phyloP scores from a whole-genome alignment of 2,329 filamentous ascomycete species.

The Fusarium sp. region DNA sequence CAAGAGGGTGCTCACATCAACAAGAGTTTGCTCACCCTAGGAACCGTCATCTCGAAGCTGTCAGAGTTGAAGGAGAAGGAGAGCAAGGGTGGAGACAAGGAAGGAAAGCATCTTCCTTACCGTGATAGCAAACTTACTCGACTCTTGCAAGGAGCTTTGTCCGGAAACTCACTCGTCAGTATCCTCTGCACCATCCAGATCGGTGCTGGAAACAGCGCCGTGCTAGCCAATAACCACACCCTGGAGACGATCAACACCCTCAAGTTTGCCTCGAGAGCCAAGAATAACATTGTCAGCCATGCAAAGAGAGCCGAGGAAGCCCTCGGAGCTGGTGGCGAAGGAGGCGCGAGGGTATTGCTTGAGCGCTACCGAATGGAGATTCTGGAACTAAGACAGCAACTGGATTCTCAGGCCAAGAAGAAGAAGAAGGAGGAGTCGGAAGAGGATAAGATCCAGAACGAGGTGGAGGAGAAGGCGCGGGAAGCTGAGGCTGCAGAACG shows the following conservation, averaged over 20 bases:
- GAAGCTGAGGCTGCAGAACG: constrained; percentile 86
- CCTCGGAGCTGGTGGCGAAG: constrained; percentile 82
- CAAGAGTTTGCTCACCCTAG: constrained; percentile 94
- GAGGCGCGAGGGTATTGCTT: constrained; percentile 85
- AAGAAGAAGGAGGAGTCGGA: constrained; percentile 71
- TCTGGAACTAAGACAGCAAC: constrained; percentile 79
- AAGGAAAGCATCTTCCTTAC: constrained; percentile 94
- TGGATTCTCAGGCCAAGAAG: constrained; percentile 83
- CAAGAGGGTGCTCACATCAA: constrained; percentile 98
- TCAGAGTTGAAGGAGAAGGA: constrained; percentile 90
- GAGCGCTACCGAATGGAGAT: constrained; percentile 97
- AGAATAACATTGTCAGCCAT: constrained; percentile 98
- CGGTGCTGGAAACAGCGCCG: constrained; percentile 78
- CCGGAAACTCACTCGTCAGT: constrained; percentile 93
- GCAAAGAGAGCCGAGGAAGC: constrained; percentile 96
- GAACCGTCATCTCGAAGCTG: constrained; percentile 94
- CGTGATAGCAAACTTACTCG: constrained; percentile 97
- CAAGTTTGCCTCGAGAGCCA: constrained; percentile 95
- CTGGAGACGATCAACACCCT: constrained; percentile 94
- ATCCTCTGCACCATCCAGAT: constrained; percentile 98
- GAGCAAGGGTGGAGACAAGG: constrained; percentile 78
- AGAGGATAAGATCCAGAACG: constrained; percentile 71
- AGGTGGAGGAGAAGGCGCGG: constrained; percentile 77
- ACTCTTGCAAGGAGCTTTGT: constrained; percentile 90
- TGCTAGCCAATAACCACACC: constrained; percentile 79